Conservation (phyloP, 2,329 filamentous ascomycete species). For the Gremmenia infestans region DNA sequence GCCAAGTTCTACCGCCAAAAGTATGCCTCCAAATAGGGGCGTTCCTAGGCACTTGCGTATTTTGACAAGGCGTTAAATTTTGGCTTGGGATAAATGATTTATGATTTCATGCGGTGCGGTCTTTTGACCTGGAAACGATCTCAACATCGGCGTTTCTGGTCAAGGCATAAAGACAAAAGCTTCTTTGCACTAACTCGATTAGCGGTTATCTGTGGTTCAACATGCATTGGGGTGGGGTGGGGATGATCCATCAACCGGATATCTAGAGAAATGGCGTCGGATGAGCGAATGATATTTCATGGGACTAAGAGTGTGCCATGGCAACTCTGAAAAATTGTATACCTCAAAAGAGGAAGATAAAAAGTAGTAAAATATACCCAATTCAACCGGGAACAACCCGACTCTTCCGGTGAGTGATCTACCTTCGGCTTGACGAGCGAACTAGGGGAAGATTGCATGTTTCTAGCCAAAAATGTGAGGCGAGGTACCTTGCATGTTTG, state of each 20-base stretch:
- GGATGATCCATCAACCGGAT: conserved; percentile 34
- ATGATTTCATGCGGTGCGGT: conserved; percentile 12
- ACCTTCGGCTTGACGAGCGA: no score
- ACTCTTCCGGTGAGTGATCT: neutral
- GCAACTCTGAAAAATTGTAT: conserved; percentile 1
- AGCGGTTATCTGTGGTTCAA: conserved; percentile 24
- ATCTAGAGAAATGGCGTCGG: conserved; percentile 22
- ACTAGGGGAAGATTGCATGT: no score
- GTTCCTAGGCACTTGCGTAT: conserved; percentile 9
- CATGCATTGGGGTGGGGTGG: conserved; percentile 26
- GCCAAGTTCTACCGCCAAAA: conserved; percentile 95
- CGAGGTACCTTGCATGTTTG: no score
- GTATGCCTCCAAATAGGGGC: conserved; percentile 47
- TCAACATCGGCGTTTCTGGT: conserved; percentile 44
- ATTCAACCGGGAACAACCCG: conserved; percentile 10
- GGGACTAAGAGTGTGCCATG: conserved; percentile 7
- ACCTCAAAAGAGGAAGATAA: neutral
- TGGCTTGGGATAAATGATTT: conserved; percentile 9
- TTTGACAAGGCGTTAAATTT: conserved; percentile 12
- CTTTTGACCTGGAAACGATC: conserved; percentile 36
- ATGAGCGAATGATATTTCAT: neutral
- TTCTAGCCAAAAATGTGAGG: no score
- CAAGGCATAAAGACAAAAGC: conserved; percentile 30
- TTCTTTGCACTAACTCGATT: conserved; percentile 11
- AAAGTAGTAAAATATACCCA: conserved; percentile 13